Percentiles rank a stretch among this genome's conserved stretches.
Evolutionary conservation across 257 asterid species (phyloP).

Genomic region (Solanum lignicaule): DNA sequence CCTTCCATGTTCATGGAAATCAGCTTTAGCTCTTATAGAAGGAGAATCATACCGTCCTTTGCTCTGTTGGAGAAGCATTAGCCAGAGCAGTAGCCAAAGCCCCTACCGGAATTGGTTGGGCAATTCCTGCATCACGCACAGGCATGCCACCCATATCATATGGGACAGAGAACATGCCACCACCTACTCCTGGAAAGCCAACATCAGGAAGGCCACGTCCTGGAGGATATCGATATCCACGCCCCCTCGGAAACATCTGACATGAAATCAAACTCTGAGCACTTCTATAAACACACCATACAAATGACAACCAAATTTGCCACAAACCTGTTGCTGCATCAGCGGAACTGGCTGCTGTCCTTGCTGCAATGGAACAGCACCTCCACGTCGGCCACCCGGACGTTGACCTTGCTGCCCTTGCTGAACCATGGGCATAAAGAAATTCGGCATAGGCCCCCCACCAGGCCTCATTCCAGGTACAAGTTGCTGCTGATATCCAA

Average conservation of each 20-base stretch:
- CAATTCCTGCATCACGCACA: conserved; percentile 56
- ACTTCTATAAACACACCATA: background rate
- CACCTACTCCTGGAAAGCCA: conserved; percentile 51
- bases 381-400: conserved; percentile 75
- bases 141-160: conserved; percentile 80
- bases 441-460: conserved; percentile 79
- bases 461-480: conserved; percentile 95
- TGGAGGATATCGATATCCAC: conserved; percentile 67
- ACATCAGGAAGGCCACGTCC: conserved; percentile 71
- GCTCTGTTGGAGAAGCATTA: conserved; percentile 78
- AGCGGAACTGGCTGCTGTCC: conserved; percentile 70
- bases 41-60: conserved; percentile 63
- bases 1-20: background rate
- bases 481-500: conserved; percentile 97
- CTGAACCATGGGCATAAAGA: conserved; percentile 81
- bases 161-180: conserved; percentile 71
- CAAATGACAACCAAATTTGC: background rate
- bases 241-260: conserved; percentile 89
- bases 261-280: background rate
- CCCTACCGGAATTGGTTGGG: conserved; percentile 71
- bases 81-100: conserved; percentile 95
- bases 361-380: conserved; percentile 60
- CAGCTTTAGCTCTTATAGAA: background rate
- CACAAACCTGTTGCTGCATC: conserved; percentile 75
- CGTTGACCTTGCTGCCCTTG: conserved; percentile 95